A percentile compares a stretch with the other conserved stretches of the same genome.
phyloP scores from a whole-genome alignment of 108 stramenopile genomes.

The Pseudonitzschia multistriata region DNA sequence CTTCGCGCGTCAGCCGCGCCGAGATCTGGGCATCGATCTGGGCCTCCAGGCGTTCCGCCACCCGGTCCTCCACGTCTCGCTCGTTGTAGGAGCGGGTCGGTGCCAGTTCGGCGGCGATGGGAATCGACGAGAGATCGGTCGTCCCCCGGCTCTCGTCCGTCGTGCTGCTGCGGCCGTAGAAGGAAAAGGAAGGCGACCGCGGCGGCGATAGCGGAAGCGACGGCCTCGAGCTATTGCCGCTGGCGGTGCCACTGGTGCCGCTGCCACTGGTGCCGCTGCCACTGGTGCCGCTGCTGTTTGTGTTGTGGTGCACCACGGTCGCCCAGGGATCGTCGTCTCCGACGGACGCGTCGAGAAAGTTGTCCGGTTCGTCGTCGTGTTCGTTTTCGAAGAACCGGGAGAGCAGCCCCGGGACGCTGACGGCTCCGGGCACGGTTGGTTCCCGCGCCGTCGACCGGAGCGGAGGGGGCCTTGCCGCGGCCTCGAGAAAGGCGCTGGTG shows the following conservation, averaged over 20 bases:
- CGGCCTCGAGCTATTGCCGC: no score
- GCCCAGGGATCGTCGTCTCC: neutral
- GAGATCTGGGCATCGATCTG: constrained; percentile 7
- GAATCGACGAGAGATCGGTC: neutral
- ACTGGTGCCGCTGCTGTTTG: no score
- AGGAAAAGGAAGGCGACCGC: constrained; percentile 1
- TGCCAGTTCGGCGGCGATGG: constrained; percentile 15
- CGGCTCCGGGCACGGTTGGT: neutral
- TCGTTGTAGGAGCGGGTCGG: neutral
- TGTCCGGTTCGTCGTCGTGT: constrained; percentile 18
- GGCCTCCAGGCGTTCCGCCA: constrained; percentile 14
- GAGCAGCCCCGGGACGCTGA: neutral
- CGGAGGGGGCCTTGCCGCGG: constrained; percentile 4
- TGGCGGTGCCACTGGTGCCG: neutral
- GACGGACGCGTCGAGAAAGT: neutral
- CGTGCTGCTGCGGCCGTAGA: neutral
- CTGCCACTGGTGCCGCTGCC: neutral
- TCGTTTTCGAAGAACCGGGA: neutral
- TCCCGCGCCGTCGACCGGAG: neutral
- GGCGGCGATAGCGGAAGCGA: neutral
- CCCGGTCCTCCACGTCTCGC: constrained; percentile 8
- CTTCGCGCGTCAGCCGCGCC: constrained; percentile 9
- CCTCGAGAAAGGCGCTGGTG: neutral
- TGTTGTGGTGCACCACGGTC: no score
- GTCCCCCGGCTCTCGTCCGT: neutral